Conservation (phyloP, 352 stramenopile species). For the Globisporangium paroecandrum region DNA sequence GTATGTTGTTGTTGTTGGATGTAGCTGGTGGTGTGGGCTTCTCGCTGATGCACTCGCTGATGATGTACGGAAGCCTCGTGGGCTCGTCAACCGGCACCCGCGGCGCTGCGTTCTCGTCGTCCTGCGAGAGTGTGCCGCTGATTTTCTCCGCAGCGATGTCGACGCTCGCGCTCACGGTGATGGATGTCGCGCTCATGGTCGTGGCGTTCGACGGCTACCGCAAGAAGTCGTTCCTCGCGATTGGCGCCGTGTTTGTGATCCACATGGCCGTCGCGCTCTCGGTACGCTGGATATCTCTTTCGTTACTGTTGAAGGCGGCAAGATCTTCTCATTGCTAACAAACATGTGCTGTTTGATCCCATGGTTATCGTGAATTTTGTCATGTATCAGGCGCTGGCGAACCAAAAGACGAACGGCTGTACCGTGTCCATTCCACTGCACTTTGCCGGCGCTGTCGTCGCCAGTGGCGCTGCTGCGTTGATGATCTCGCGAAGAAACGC, state of each 20-base stretch:
- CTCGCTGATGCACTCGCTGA: slow-evolving; percentile 76
- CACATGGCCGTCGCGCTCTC: slow-evolving; percentile 76
- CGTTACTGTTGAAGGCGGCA: neutral
- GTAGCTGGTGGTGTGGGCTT: slow-evolving; percentile 79
- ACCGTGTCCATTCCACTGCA: slow-evolving; percentile 71
- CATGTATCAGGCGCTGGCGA: slow-evolving; percentile 47
- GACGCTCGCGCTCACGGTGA: slow-evolving; percentile 66
- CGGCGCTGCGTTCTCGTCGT: slow-evolving; percentile 68
- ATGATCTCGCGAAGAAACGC: slow-evolving; percentile 44
- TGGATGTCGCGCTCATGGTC: slow-evolving; percentile 82
- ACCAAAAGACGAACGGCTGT: slow-evolving; percentile 78
- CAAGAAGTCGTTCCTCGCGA: slow-evolving; percentile 41
- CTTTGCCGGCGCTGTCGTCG: slow-evolving; percentile 57
- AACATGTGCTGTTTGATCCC: slow-evolving; percentile 5
- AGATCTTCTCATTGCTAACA: slow-evolving; percentile 1
- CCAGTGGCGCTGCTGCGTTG: slow-evolving; percentile 34
- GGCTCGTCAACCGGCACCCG: slow-evolving; percentile 61
- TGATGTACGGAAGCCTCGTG: slow-evolving; percentile 83
- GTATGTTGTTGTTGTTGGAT: slow-evolving; percentile 3
- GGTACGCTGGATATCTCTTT: slow-evolving; percentile 27
- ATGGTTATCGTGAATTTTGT: neutral
- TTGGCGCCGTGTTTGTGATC: slow-evolving; percentile 58
- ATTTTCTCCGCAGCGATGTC: slow-evolving; percentile 66
- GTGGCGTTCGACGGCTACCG: slow-evolving; percentile 81
- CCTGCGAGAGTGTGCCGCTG: slow-evolving; percentile 69